Percentiles rank a stretch among this genome's conserved stretches.
Evolutionary conservation across 139 green algal species (phyloP).

Genomic region (Dunaliella sp.): DNA sequence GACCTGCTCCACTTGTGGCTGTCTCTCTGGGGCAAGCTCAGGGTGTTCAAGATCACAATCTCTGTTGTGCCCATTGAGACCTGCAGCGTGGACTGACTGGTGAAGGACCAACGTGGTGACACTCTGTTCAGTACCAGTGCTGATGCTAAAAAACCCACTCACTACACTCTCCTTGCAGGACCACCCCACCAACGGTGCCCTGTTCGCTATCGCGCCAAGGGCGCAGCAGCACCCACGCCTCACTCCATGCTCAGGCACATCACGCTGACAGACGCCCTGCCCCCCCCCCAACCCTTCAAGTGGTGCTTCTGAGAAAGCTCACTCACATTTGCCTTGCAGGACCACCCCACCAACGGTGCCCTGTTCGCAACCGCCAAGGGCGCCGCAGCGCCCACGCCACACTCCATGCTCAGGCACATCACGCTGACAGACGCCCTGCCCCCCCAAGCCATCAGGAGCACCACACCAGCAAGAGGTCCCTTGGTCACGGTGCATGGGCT

Average conservation of each 20-base stretch:
- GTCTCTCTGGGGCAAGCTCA: no score
- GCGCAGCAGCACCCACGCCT: neutral
- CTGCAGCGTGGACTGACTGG: no score
- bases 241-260: slow-evolving; percentile 2
- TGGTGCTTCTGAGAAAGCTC: no score
- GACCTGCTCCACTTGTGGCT: no score
- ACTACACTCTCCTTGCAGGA: no score
- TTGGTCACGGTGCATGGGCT: slow-evolving; percentile 22
- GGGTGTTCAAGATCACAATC: no score
- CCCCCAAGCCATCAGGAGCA: neutral
- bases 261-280: neutral
- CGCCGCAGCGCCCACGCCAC: neutral
- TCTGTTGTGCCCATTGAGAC: no score
- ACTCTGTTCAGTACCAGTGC: no score
- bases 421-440: neutral
- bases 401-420: slow-evolving; percentile 2
- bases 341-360: neutral
- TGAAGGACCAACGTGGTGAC: no score
- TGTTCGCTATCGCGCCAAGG: neutral
- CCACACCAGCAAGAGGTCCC: neutral
- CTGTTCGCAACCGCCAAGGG: neutral
- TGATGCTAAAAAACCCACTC: no score
- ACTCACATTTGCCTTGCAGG: no score
- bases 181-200: neutral
- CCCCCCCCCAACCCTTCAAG: no score